phyloP scores from a whole-genome alignment of 1,139 yeast genomes.

The Pichia sp. region DNA sequence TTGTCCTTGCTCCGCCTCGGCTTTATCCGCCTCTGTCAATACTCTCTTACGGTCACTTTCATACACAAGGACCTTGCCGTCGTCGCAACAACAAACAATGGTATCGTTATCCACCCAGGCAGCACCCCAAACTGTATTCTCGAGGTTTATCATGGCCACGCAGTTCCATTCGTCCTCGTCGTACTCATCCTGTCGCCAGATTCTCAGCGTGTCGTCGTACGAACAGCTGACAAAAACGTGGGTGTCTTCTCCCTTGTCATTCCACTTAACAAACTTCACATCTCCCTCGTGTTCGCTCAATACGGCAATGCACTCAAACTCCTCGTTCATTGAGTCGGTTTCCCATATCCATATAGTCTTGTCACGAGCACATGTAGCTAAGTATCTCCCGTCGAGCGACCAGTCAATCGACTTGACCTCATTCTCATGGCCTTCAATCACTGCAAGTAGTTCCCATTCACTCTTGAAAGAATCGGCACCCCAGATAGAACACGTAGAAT shows the following conservation, averaged over 20 bases:
- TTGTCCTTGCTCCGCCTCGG: too few species aligned
- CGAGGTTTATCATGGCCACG: conserved; percentile 81
- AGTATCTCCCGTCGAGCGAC: conserved; percentile 70
- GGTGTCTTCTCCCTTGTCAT: conserved; percentile 39
- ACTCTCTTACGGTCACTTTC: conserved; percentile 31
- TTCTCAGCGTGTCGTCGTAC: conserved; percentile 82
- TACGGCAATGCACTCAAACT: conserved; percentile 91
- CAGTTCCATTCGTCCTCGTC: conserved; percentile 89
- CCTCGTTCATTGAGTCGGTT: conserved; percentile 89
- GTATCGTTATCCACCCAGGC: conserved; percentile 52
- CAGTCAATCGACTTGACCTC: conserved; percentile 89
- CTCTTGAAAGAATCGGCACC: conserved; percentile 48
- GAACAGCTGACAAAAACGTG: conserved; percentile 79
- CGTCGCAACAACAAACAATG: conserved; percentile 79
- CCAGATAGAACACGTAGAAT: conserved; percentile 91
- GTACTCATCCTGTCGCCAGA: conserved; percentile 73
- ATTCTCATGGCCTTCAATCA: conserved; percentile 96
- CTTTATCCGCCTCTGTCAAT: too few species aligned
- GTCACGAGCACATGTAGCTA: conserved; percentile 94
- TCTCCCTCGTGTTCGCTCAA: conserved; percentile 94
- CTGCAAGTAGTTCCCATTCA: conserved; percentile 88
- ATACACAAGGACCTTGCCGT: conserved; percentile 73
- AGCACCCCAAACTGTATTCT: conserved; percentile 93
- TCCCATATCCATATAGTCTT: conserved; percentile 99
- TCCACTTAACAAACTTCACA: conserved; percentile 83